These are phyloP conservation scores for Crithidia brevicula DNA, from an alignment of 208 protist genomes.

Conservation along the genomic window DNA sequence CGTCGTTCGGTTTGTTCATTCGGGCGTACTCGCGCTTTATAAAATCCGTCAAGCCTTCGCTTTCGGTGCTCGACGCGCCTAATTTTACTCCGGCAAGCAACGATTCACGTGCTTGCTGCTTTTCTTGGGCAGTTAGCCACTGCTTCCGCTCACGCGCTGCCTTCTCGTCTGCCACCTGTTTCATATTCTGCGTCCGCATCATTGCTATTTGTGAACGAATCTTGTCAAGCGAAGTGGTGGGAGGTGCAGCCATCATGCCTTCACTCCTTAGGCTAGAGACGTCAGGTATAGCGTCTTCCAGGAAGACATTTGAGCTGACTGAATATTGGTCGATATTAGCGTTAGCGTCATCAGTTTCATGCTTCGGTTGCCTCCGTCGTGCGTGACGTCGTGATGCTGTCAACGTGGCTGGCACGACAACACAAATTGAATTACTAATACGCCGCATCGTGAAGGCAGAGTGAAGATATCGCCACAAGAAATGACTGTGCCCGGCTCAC, in stretches of 20 bases:
- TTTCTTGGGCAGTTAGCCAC: slow-evolving; percentile 14
- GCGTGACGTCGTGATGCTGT: slow-evolving; percentile 15
- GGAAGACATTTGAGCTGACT: background rate
- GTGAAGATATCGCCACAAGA: no score
- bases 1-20: slow-evolving; percentile 49
- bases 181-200: slow-evolving; percentile 29
- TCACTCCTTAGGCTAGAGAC: slow-evolving; percentile 27
- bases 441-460: slow-evolving; percentile 1
- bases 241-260: slow-evolving; percentile 51
- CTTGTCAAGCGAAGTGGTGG: slow-evolving; percentile 59
- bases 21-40: slow-evolving; percentile 24
- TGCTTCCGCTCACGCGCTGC: slow-evolving; percentile 15
- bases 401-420: background rate
- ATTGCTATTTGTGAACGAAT: slow-evolving; percentile 53
- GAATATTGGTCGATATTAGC: background rate
- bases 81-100: background rate
- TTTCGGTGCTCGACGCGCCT: background rate
- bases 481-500: no score
- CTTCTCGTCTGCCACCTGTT: slow-evolving; percentile 10
- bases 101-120: slow-evolving; percentile 6
- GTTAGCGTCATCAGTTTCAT: background rate
- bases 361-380: slow-evolving; percentile 16
- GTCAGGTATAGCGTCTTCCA: background rate
- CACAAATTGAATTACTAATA: background rate
- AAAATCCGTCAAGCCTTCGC: slow-evolving; percentile 10